Percentiles rank a stretch among this genome's conserved stretches.
These are phyloP conservation scores for Alloteropsis semialata DNA, from an alignment of 176 grass and related monocot genomes.

Conservation along the genomic window DNA sequence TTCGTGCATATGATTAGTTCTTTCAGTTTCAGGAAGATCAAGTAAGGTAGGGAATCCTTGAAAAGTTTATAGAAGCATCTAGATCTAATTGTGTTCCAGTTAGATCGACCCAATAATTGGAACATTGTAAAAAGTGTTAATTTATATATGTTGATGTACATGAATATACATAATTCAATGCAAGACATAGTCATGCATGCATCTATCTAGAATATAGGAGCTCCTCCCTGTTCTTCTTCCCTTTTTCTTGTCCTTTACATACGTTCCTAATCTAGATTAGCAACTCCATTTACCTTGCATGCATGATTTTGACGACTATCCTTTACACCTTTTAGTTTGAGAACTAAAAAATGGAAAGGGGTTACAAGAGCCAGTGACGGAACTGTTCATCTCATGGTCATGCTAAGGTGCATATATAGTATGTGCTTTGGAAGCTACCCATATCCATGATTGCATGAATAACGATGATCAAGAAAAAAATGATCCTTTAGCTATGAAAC, in stretches of 20 bases:
- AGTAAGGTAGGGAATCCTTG: background rate
- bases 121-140: background rate
- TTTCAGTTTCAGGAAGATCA: slow-evolving; percentile 2
- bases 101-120: background rate
- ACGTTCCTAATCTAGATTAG: background rate
- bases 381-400: background rate
- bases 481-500: background rate
- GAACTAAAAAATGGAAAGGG: background rate
- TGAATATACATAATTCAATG: background rate
- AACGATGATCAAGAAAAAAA: background rate
- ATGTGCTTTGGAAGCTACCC: background rate
- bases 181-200: background rate
- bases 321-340: background rate
- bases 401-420: background rate
- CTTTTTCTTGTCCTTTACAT: background rate
- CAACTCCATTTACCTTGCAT: background rate
- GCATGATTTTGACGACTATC: background rate
- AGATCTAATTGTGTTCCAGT: background rate
- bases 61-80: background rate
- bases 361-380: background rate
- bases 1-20: background rate
- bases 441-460: background rate
- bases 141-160: background rate
- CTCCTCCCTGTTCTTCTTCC: background rate
- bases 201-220: background rate